Evolutionary conservation across 192 early-diverging fungal genomes (phyloP), one percentile per base, ranked within the genome.

Genomic region (Backusella tuberculispora): DNA sequence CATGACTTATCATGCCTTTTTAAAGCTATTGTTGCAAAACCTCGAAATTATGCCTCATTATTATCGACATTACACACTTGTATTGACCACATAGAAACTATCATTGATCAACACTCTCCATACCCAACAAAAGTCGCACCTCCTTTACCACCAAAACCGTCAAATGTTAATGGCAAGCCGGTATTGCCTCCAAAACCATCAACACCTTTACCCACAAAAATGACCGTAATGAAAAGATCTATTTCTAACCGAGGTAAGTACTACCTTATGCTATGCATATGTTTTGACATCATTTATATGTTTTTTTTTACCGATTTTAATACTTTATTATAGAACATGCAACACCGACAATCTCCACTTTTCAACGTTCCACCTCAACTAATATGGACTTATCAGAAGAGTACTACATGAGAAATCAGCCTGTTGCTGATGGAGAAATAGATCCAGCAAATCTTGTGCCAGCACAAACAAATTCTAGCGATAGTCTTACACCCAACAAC

Each of bases 401-500:
- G 19, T 60, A 60, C 24, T 60, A 60, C 21, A 60, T 60, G 53
- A 60, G 21, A 60, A 60, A 45, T 29, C 44, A 29, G 29, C 3
- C 38, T 17, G 29, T 48, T 19, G 69, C 43, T 8, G 69, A 70
- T 47, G 69, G 69, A 48, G 44, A 70, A 70, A 80, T 88, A 9
- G 85, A 88, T 67, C 85, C 87, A 40, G 83, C 79, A 29, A 80
- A 86, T 65, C 72, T 88, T 41, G 82, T 85, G 0, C 73, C 84
- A 42, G 87, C 87, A 26, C 81, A 82, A 24, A 78, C 80, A 7
- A 82, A 81, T 71, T 78, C 77, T 19, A 86, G 85, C 24, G 83
- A 81, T 60, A 80, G 79, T 71, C 78, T 85, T 38, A 78, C 82
- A 48, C 72, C 72, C 2, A 72, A 72, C 0, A 37, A 14, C 8